Evolutionary conservation across 441 rosid species (phyloP).

Genomic region (Jatropha podagrica): DNA sequence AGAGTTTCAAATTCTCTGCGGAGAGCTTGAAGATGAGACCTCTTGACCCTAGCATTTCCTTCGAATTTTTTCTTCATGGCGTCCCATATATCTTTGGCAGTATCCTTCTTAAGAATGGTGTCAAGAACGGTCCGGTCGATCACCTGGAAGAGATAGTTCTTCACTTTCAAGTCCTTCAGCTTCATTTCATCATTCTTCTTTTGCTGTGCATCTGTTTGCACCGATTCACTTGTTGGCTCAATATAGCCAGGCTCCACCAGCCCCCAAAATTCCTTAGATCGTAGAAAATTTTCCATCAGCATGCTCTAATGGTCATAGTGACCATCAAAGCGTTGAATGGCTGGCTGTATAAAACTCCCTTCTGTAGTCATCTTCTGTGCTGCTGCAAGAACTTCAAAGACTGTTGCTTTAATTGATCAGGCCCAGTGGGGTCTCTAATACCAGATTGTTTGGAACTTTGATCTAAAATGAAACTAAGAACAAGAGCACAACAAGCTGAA

Average conservation of each 20-base stretch:
- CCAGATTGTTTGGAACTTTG: too few relatives aligned
- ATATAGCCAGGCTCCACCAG: background rate
- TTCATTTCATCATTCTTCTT: background rate
- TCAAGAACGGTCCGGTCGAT: background rate
- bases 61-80: background rate
- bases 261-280: background rate
- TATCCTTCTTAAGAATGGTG: background rate
- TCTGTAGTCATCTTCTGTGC: too few relatives aligned
- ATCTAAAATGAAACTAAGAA: too few relatives aligned
- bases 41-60: constrained; percentile 2
- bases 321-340: too few relatives aligned
- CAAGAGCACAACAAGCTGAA: too few relatives aligned
- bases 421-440: too few relatives aligned
- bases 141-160: background rate
- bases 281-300: too few relatives aligned
- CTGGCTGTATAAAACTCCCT: too few relatives aligned
- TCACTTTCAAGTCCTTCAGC: background rate
- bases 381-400: too few relatives aligned
- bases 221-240: background rate
- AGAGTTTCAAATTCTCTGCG: constrained; percentile 3
- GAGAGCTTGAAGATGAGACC: background rate
- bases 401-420: too few relatives aligned
- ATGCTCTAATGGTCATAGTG: too few relatives aligned
- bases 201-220: background rate
- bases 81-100: constrained; percentile 5